Base-by-base conservation (phyloP, 2,329 filamentous ascomycete genomes). In the Fusarium austroafricanum region DNA sequence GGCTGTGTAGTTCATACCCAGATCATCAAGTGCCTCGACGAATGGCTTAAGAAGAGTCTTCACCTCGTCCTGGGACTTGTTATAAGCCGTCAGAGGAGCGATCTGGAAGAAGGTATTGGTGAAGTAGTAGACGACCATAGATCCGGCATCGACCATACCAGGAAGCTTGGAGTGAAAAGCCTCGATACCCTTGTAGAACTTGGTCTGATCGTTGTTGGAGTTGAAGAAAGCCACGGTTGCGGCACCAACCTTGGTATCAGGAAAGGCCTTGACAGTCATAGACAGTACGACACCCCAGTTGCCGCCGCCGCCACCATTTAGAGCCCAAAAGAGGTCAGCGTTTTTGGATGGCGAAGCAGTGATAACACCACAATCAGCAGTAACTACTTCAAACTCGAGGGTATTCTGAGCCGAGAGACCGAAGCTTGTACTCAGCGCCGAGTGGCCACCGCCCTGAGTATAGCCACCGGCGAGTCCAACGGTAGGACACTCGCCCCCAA, bases 281-380 rank as follows among this genome's bases (percentile, higher is more conserved):
- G 84, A 86, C 17, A 82, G 75, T 3, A 90, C 85, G 3, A 89
- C 79, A 3, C 81, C 88, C 67, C 85, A 90, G 29, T 82, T 89
- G 17, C 87, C 86, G 11, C 83, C 84, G 3, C 89, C 88, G 1
- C 88, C 87, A 5, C 88, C 87, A 40, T 80, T 80, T 2, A 90
- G 75, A 2, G 88, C 89, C 88, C 88, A 91, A 78, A 87, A 90
- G 2, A 91, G 78, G 51, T 90, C 88, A 0, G 78, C 58, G 65
- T 90, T 85, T 31, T 83, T 62, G 0, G 70, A 72, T 1, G 78
- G 79, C 6, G 79, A 83, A 0, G 86, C 86, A 3, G 75, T 82
- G 2, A 88, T 64, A n/a, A 83, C 70, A 17, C 80, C 59, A 3
- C 87, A 86, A 17, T 74, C 72, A 1, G 81, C 83, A 10, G 83